These are phyloP conservation scores for Zizania palustris DNA, from an alignment of 202 grass and related monocot species.

Conservation along the genomic window DNA sequence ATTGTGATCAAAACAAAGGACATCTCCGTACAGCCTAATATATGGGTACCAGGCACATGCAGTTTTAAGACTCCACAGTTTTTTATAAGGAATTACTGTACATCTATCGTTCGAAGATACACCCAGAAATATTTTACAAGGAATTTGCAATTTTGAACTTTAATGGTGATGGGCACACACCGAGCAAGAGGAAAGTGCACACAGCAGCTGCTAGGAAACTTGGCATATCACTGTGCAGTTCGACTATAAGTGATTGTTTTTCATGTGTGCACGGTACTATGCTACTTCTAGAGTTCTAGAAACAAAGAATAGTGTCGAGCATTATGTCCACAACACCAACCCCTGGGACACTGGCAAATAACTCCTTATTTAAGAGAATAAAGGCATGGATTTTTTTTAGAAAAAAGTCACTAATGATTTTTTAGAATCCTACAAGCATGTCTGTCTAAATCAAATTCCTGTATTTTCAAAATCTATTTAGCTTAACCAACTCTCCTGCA, in stretches of 20 bases:
- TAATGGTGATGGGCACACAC: too few species aligned
- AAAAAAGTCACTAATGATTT: not conserved
- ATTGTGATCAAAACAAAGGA: constrained; percentile 1
- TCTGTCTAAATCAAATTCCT: constrained; percentile 8
- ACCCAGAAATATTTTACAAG: not conserved
- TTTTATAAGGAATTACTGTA: not conserved
- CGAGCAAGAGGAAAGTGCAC: not conserved
- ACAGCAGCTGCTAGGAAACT: not conserved
- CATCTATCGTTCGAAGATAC: not conserved
- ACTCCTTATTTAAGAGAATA: not conserved
- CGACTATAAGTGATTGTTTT: not conserved
- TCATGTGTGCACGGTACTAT: not conserved
- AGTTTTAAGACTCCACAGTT: not conserved
- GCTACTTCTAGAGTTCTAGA: not conserved
- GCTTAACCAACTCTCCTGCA: not conserved
- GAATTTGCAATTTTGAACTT: not conserved
- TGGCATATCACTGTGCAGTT: not conserved
- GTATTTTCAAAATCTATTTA: constrained; percentile 3
- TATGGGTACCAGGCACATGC: not conserved
- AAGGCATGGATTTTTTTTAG: too few species aligned
- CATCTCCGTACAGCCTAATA: not conserved
- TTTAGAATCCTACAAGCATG: not conserved
- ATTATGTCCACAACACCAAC: not conserved
- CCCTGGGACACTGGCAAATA: not conserved
- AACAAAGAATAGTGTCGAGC: not conserved